Evolutionary conservation across 306 rosid genomes (phyloP), one percentile per base, ranked within the genome.

Genomic region (Mimosa bimucronata): DNA sequence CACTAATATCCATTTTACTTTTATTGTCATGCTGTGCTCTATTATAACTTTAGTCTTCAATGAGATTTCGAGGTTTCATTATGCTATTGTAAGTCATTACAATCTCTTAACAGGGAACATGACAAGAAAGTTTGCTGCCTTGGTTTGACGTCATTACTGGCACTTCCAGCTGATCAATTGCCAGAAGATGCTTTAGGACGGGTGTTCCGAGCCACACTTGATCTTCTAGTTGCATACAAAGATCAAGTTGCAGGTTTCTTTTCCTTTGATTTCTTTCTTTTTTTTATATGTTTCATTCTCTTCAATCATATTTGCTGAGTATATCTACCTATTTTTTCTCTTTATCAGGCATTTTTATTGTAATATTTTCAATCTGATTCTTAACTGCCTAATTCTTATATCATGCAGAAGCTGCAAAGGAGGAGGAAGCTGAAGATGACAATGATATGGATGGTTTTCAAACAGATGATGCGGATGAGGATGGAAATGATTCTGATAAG

Each of bases 371-470:
- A 31, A 38, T 52, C 60, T 64, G 48, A 16, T 70, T 41, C 53
- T 71, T 77, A 30, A 48, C 46, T 78, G 44, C 73, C 60, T 53
- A 66, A 62, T 74, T 60, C 61, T 76, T 38, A 19, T 75, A 21
- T 28, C 28, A 65, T 81, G 84, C 88, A 93, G 97, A 91, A 81
- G 91, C 93, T 87, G 91, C 97, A 29, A 91, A 94, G 83, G 98
- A 89, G 77, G 97, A 89, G 42, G 97, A 89, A 86, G 92, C 82
- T 41, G 97, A 94, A 84, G 98, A 92, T 62, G 97, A 94, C 18
- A 91, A 94, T 83, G 97, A 92, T 72, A 94, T 94, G 98, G 98
- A 94, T 87, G 97, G 97, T 75, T 89, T 92, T 87, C 97, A 79
- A 85, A 88, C 90, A n/a, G 97, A 94, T 65, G 97, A 89, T 19